Base-by-base conservation (phyloP, 352 stramenopile species). In the Phytophthora pinifolia region DNA sequence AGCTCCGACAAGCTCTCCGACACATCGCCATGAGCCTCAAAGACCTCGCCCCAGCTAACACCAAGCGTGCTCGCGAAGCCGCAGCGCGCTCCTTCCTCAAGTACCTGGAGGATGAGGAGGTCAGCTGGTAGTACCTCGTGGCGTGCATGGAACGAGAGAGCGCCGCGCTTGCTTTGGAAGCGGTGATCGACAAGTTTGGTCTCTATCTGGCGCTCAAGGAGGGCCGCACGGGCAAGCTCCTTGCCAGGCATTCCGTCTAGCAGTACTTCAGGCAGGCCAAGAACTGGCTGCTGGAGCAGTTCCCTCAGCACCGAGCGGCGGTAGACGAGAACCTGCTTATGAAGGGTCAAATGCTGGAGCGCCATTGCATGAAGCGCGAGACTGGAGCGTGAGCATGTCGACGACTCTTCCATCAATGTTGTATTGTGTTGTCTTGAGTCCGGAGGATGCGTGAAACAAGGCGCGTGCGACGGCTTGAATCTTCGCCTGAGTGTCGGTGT, bases 261-360 rank as follows among this genome's bases (percentile, higher is more conserved):
- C 46, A 67, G 48, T 55, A 67, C 52, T 62, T 32, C 29, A 39
- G 55, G n/a, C 55, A 65, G 36, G 36, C 37, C 8, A 65, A 65
- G 49, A 54, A 51, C 41, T 57, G 53, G 46, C n/a, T 63, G 45
- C 30, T 62, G 0, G 45, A 63, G 4, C 46, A 48, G 34, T 64
- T 56, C 30, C 43, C 30, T 22, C 45, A 55, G 17, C 42, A 53
- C 35, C 44, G 46, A 18, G 33, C 18, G n/a, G 20, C 18, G 13
- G 6, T 46, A 0, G 46, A 57, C 20, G 51, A 48, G 32, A 9
- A 10, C 4, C 46, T 68, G 38, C 45, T 51, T n/a, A 68, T 50
- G 34, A 68, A 53, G 47, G 53, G 46, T 12, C 42, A 47, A 41
- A 47, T 48, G 20, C 37, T 56, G 4, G 42, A 61, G 15, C 35